Conservation (phyloP, 768 basidiomycete genomes). For the Favolaschia claudopus region DNA sequence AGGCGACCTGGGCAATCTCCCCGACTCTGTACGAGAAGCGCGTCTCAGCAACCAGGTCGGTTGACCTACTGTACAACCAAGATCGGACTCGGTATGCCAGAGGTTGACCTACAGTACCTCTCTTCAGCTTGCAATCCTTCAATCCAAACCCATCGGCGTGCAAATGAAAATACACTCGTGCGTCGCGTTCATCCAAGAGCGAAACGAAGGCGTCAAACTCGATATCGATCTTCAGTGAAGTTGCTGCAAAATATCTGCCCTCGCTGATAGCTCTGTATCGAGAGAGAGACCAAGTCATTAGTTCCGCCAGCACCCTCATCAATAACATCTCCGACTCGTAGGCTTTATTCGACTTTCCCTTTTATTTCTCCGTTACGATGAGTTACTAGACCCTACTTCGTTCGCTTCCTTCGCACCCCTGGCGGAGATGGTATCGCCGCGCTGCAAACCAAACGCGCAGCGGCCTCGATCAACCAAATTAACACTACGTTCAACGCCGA, state of each 20-base stretch:
- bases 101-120: neutral
- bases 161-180: conserved; percentile 21
- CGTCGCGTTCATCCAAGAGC: neutral
- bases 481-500: conserved; percentile 31
- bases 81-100: no score
- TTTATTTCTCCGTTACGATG: neutral
- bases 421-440: conserved; percentile 42
- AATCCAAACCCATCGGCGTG: neutral
- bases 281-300: conserved; percentile 30
- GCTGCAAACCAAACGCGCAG: conserved; percentile 46
- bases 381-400: conserved; percentile 47
- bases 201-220: neutral
- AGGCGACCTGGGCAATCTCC: neutral
- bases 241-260: conserved; percentile 49
- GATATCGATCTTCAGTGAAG: conserved; percentile 30
- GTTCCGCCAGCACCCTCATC: conserved; percentile 37
- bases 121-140: conserved; percentile 13
- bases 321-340: conserved; percentile 46
- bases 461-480: conserved; percentile 29
- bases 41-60: no score
- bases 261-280: conserved; percentile 40
- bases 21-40: neutral
- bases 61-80: no score
- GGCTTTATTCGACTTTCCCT: conserved; percentile 1
- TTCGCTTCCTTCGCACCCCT: conserved; percentile 43